Percentiles rank a stretch among this genome's conserved stretches.
Evolutionary conservation across 2,329 filamentous ascomycete genomes (phyloP).

Genomic region (Aspergillus sp.): DNA sequence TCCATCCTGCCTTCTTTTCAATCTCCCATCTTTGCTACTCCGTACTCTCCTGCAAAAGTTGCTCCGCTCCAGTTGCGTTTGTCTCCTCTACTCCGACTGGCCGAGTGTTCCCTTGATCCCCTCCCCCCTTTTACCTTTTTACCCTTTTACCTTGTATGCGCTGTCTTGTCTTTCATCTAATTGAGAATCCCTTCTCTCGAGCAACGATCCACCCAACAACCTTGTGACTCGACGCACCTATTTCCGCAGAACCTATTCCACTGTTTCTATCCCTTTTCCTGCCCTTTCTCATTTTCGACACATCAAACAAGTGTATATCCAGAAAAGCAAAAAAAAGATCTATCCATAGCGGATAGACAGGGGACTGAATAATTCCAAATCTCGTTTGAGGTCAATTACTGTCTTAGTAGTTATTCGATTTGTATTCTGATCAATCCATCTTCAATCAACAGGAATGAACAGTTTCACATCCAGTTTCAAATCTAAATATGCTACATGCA

Average conservation of each 20-base stretch:
- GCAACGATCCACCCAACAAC: too few species aligned
- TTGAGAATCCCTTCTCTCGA: too few species aligned
- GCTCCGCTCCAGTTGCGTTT: background rate
- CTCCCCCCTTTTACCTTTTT: background rate
- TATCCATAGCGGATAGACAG: background rate
- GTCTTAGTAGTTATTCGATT: background rate
- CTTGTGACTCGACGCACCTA: background rate
- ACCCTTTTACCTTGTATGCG: background rate
- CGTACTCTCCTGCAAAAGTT: background rate
- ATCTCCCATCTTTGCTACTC: background rate
- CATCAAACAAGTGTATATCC: background rate
- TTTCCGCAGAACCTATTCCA: background rate
- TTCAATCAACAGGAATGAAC: too few species aligned
- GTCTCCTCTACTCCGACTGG: background rate
- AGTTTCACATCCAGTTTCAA: too few species aligned
- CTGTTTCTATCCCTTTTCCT: background rate
- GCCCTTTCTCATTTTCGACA: background rate
- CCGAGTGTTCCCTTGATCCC: background rate
- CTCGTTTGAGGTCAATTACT: background rate
- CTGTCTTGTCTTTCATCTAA: too few species aligned
- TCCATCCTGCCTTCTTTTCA: background rate
- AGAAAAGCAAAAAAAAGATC: background rate
- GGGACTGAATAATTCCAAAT: background rate
- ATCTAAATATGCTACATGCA: too few species aligned
- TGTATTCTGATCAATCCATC: too few species aligned